Evolutionary conservation across 1,139 yeast species (phyloP).

Genomic region (Petasospora rhodanensis): DNA sequence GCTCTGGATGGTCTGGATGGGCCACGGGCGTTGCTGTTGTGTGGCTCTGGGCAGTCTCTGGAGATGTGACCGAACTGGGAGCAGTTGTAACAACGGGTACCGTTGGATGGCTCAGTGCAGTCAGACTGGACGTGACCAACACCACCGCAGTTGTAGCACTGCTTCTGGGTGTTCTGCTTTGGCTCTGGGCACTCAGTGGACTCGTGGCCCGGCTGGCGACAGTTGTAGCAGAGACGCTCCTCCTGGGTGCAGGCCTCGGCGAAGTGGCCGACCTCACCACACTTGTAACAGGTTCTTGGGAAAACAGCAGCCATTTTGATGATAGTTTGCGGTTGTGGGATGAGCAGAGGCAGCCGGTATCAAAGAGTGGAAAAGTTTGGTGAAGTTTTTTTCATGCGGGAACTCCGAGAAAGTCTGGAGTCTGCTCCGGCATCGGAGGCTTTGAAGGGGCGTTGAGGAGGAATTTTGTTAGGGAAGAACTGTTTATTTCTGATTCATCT

Average conservation of each 20-base stretch:
- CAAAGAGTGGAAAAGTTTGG: no score
- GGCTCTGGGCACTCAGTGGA: conserved; percentile 85
- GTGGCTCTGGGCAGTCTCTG: conserved; percentile 58
- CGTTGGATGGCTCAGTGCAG: conserved; percentile 48
- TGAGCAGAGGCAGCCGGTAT: no score
- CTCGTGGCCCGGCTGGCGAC: conserved; percentile 88
- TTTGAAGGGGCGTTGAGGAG: no score
- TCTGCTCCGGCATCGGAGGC: no score
- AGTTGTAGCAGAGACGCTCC: conserved; percentile 88
- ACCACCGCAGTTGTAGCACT: conserved; percentile 80
- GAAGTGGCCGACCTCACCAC: conserved; percentile 90
- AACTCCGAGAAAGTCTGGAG: no score
- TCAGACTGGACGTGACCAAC: conserved; percentile 73
- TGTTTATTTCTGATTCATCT: no score
- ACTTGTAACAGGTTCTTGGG: conserved; percentile 86
- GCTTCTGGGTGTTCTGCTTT: conserved; percentile 76
- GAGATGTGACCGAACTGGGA: conserved; percentile 83
- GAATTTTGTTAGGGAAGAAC: no score
- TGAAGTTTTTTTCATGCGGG: no score
- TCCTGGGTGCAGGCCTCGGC: conserved; percentile 83
- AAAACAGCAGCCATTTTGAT: conserved; percentile 53
- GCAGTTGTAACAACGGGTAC: conserved; percentile 74
- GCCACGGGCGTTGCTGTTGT: conserved; percentile 24
- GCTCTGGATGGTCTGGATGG: conserved; percentile 21
- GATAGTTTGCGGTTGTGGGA: no score